phyloP scores from a whole-genome alignment of 805 yeast species.

The Yamadazyma tumulicola region DNA sequence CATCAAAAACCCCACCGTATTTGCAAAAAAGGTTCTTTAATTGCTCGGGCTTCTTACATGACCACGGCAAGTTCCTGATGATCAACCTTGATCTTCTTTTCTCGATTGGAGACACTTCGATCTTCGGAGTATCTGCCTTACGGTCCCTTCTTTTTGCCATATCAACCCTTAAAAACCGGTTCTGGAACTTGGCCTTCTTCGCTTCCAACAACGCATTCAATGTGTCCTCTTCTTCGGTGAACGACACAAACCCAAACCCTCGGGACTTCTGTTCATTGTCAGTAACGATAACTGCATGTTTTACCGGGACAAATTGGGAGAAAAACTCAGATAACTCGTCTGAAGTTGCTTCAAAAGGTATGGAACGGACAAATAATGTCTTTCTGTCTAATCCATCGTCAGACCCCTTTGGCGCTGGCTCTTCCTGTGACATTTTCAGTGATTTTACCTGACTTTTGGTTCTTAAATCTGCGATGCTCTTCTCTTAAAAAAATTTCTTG shows the following conservation, averaged over 20 bases:
- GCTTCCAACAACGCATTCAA: constrained; percentile 65
- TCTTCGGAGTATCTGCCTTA: constrained; percentile 28
- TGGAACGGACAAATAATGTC: constrained; percentile 81
- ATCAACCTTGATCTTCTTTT: constrained; percentile 85
- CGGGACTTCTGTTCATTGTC: constrained; percentile 74
- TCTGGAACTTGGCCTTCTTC: constrained; percentile 62
- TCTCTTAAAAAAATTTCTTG: constrained; percentile 1
- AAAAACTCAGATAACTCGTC: constrained; percentile 82
- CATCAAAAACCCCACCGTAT: constrained; percentile 86
- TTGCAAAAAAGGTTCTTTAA: constrained; percentile 66
- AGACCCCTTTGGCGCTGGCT: background rate
- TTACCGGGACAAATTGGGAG: constrained; percentile 90
- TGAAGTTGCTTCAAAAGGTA: constrained; percentile 77
- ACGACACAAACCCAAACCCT: constrained; percentile 96
- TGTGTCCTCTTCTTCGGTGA: constrained; percentile 82
- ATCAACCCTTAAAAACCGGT: constrained; percentile 69
- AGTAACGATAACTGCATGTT: constrained; percentile 87
- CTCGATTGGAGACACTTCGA: constrained; percentile 40
- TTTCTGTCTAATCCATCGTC: constrained; percentile 46
- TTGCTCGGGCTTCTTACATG: constrained; percentile 73
- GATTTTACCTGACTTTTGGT: background rate
- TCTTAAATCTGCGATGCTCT: constrained; percentile 6
- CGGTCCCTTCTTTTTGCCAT: constrained; percentile 92
- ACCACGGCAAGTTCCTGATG: constrained; percentile 94
- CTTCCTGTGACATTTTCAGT: background rate